A percentile compares a stretch with the other conserved stretches of the same genome.
Conservation (phyloP, 2,329 filamentous ascomycete genomes). For the Graphiopsis chlorocephala region DNA sequence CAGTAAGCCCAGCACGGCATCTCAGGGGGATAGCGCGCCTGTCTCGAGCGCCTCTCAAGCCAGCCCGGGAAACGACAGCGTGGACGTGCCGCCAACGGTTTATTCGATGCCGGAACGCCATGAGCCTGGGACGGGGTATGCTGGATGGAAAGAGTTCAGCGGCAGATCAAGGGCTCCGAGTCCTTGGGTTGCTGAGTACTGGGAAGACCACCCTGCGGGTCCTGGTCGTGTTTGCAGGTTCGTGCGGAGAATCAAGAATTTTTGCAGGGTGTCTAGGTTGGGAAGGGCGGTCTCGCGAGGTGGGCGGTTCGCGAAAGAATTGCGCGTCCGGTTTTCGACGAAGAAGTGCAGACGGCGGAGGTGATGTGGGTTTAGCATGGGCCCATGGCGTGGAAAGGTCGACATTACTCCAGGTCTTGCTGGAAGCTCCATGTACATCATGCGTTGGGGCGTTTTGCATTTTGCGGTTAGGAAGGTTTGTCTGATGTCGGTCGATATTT, state of each 20-base stretch:
- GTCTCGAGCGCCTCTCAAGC: not conserved
- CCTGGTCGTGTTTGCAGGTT: not conserved
- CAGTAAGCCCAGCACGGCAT: not conserved
- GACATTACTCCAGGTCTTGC: not conserved
- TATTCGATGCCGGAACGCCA: not conserved
- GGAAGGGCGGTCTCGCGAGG: not conserved
- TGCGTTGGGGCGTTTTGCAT: not conserved
- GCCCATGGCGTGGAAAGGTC: not conserved
- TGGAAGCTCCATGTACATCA: not conserved
- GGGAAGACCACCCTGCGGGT: not conserved
- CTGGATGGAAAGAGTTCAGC: not conserved
- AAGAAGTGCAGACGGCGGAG: not conserved
- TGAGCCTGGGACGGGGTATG: constrained; percentile 1
- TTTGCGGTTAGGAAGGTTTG: not conserved
- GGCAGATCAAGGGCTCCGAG: not conserved
- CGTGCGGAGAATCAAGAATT: not conserved
- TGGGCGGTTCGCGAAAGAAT: not conserved
- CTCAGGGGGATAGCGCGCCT: not conserved
- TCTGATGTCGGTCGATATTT: not conserved
- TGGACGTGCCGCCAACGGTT: not conserved
- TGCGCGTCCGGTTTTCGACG: not conserved
- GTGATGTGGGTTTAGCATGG: not conserved
- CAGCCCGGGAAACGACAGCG: not conserved
- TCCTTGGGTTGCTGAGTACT: not conserved
- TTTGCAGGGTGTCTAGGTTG: not conserved